phyloP scores from a whole-genome alignment of 495 filamentous ascomycete species.

The Neurospora sp. region DNA sequence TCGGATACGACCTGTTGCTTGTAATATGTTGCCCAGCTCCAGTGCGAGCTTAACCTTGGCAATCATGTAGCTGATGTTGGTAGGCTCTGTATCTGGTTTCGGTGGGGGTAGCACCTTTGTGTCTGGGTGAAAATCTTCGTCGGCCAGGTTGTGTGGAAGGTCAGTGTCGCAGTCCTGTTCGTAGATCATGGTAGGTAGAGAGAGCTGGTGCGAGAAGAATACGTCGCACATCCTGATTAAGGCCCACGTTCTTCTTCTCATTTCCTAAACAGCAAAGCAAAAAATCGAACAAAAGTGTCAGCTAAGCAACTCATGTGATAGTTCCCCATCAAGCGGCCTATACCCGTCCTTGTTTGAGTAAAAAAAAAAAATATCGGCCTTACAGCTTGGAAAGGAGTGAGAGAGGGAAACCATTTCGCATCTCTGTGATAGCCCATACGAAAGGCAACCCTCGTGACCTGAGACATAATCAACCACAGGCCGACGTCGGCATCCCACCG shows the following conservation, averaged over 20 bases:
- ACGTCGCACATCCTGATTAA: slow-evolving; percentile 74
- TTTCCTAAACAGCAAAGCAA: slow-evolving; percentile 43
- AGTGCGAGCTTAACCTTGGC: slow-evolving; percentile 59
- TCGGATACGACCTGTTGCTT: slow-evolving; percentile 39
- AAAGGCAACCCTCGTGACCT: slow-evolving; percentile 79
- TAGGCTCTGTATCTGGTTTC: slow-evolving; percentile 65
- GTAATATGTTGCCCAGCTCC: slow-evolving; percentile 42
- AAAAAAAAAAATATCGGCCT: slow-evolving; percentile 1
- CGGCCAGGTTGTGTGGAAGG: slow-evolving; percentile 81
- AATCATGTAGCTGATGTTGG: slow-evolving; percentile 83
- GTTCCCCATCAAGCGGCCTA: background rate
- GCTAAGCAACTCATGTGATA: background rate
- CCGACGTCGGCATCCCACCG: slow-evolving; percentile 72
- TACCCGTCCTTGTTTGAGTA: background rate
- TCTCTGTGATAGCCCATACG: slow-evolving; percentile 95
- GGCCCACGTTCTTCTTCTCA: slow-evolving; percentile 82
- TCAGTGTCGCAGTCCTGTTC: slow-evolving; percentile 74
- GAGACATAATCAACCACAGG: slow-evolving; percentile 70
- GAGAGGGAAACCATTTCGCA: slow-evolving; percentile 68
- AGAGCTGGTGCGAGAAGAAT: slow-evolving; percentile 79
- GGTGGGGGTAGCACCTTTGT: slow-evolving; percentile 67
- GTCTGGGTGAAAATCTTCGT: slow-evolving; percentile 83
- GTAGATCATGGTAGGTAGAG: slow-evolving; percentile 82
- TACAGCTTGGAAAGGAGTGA: slow-evolving; percentile 73
- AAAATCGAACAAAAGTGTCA: background rate